phyloP scores from a whole-genome alignment of 805 yeast genomes.

The Hanseniaspora guilliermondii region DNA sequence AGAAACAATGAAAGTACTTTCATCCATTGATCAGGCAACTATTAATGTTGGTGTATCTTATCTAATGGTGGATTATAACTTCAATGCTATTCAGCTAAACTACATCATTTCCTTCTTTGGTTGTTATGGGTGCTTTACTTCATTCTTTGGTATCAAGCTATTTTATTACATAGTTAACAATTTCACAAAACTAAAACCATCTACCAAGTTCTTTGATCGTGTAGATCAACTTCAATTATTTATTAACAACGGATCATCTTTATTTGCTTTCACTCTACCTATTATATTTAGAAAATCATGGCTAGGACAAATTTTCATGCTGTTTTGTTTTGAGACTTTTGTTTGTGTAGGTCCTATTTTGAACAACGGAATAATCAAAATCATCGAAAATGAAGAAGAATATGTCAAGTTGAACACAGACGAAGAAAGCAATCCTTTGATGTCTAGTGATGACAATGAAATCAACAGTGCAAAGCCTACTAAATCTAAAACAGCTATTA shows the following conservation, averaged over 20 bases:
- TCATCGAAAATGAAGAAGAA: not conserved
- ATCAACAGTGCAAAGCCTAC: not conserved
- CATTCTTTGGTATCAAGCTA: constrained; percentile 3
- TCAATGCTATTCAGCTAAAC: constrained; percentile 2
- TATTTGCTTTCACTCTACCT: not conserved
- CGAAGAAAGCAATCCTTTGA: not conserved
- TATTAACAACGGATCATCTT: not conserved
- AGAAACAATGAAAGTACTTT: not conserved
- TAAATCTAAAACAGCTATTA: not conserved
- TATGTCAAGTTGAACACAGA: not conserved
- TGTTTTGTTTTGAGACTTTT: not conserved
- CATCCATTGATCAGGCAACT: not conserved
- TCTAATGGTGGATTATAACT: not conserved
- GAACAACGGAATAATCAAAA: constrained; percentile 4
- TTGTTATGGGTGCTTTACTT: not conserved
- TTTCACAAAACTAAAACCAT: not conserved
- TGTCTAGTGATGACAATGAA: not conserved
- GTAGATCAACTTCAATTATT: not conserved
- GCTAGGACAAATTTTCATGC: not conserved
- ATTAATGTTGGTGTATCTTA: not conserved
- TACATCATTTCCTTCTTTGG: constrained; percentile 1
- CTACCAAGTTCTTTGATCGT: not conserved
- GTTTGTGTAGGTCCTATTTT: not conserved
- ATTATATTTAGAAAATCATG: not conserved
- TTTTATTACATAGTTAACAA: not conserved